Evolutionary conservation across 441 rosid genomes (phyloP).

Genomic region (Lepidium campestre): DNA sequence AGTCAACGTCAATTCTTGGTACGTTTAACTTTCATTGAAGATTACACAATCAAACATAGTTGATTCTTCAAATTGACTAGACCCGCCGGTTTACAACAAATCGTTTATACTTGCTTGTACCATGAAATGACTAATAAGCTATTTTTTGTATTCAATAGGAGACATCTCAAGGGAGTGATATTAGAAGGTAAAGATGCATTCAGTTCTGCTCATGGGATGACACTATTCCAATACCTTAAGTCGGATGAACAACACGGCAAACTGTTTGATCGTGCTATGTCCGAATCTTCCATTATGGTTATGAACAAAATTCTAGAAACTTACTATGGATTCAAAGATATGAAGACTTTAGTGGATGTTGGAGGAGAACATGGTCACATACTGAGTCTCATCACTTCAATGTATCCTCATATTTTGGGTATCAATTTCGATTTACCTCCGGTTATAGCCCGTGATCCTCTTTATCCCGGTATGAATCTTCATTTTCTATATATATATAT

Average conservation of each 20-base stretch:
- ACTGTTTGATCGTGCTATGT: constrained; percentile 27
- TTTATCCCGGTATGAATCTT: constrained; percentile 15
- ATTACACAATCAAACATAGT: background rate
- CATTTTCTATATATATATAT: no score
- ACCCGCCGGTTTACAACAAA: no score
- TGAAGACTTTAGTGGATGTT: constrained; percentile 21
- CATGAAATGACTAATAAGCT: background rate
- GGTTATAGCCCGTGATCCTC: constrained; percentile 6
- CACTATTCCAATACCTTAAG: background rate
- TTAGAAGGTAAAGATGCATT: constrained; percentile 27
- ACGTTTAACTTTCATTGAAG: background rate
- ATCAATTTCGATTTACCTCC: constrained; percentile 17
- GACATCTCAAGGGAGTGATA: constrained; percentile 16
- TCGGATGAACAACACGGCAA: constrained; percentile 12
- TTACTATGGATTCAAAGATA: constrained; percentile 19
- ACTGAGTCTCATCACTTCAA: constrained; percentile 3
- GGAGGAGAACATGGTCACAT: constrained; percentile 20
- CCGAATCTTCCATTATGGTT: constrained; percentile 4
- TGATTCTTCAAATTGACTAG: background rate
- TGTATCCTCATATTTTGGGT: constrained; percentile 18
- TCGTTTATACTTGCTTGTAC: no score
- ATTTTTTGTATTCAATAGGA: background rate
- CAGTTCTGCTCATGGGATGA: constrained; percentile 20
- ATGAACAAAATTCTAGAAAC: constrained; percentile 13
- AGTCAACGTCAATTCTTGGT: constrained; percentile 13